phyloP scores from a whole-genome alignment of 345 rosid genomes.

The Pseudoturritis turrita region DNA sequence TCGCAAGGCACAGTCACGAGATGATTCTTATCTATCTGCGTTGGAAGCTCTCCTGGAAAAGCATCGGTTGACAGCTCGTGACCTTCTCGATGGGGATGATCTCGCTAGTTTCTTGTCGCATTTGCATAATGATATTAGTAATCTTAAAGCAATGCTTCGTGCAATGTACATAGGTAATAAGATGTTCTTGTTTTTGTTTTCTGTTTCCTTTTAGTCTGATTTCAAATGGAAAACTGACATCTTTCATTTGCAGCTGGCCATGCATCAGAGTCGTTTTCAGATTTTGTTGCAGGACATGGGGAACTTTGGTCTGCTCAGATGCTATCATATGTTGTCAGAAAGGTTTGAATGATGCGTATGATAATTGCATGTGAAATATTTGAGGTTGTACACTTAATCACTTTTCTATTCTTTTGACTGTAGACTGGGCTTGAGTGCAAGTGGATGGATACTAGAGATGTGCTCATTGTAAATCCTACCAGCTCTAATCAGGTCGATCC shows the following conservation, averaged over 20 bases:
- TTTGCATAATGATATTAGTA: slow-evolving; percentile 68
- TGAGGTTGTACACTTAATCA: slow-evolving; percentile 6
- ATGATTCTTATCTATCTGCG: slow-evolving; percentile 74
- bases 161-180: slow-evolving; percentile 80
- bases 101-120: slow-evolving; percentile 70
- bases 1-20: slow-evolving; percentile 76
- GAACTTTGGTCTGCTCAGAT: slow-evolving; percentile 98
- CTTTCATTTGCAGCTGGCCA: slow-evolving; percentile 72
- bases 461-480: slow-evolving; percentile 83
- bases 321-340: slow-evolving; percentile 69
- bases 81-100: slow-evolving; percentile 76
- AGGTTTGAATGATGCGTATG: slow-evolving; percentile 43
- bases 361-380: neutral
- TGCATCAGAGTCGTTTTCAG: slow-evolving; percentile 92
- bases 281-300: slow-evolving; percentile 94
- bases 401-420: slow-evolving; percentile 8
- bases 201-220: neutral
- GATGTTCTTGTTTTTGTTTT: neutral
- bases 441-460: slow-evolving; percentile 99
- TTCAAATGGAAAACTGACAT: neutral
- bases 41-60: slow-evolving; percentile 74
- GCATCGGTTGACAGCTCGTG: slow-evolving; percentile 70
- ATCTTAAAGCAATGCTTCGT: slow-evolving; percentile 96
- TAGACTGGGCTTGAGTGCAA: slow-evolving; percentile 75
- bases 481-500: slow-evolving; percentile 96